A percentile compares a stretch with the other conserved stretches of the same genome.
Evolutionary conservation across 129 eudicot species (phyloP).

Genomic region (Sambucus nigra): DNA sequence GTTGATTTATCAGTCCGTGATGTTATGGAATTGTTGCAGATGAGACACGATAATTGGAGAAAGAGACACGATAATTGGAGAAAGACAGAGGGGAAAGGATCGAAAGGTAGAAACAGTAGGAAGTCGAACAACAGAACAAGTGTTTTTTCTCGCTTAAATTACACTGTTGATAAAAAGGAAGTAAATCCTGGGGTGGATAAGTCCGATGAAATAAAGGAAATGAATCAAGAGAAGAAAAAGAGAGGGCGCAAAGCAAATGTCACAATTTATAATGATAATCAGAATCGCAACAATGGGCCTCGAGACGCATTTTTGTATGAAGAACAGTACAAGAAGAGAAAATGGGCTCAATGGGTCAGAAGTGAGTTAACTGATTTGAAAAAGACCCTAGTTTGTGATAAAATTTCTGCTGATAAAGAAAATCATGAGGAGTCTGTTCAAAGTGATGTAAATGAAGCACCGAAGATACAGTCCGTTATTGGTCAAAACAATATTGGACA

Average conservation of each 20-base stretch:
- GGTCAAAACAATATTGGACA: not conserved
- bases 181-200: not conserved
- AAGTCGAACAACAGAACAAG: not conserved
- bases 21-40: conserved; percentile 9
- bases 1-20: not conserved
- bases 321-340: not conserved
- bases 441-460: not conserved
- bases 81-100: too few species aligned
- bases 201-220: not conserved
- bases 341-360: too few species aligned
- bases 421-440: not conserved
- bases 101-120: not conserved
- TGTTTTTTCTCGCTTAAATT: conserved; percentile 10
- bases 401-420: not conserved
- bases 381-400: not conserved
- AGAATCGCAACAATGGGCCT: not conserved
- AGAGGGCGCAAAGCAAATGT: not conserved
- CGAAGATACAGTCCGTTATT: not conserved
- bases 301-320: not conserved
- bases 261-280: not conserved
- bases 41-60: conserved; percentile 1
- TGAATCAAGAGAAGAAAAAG: not conserved
- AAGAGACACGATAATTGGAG: not conserved
- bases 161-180: not conserved
- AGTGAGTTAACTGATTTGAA: not conserved